A percentile compares a stretch with the other conserved stretches of the same genome.
Conservation (phyloP, 805 yeast species). For the Metschnikowia noctiluminum region DNA sequence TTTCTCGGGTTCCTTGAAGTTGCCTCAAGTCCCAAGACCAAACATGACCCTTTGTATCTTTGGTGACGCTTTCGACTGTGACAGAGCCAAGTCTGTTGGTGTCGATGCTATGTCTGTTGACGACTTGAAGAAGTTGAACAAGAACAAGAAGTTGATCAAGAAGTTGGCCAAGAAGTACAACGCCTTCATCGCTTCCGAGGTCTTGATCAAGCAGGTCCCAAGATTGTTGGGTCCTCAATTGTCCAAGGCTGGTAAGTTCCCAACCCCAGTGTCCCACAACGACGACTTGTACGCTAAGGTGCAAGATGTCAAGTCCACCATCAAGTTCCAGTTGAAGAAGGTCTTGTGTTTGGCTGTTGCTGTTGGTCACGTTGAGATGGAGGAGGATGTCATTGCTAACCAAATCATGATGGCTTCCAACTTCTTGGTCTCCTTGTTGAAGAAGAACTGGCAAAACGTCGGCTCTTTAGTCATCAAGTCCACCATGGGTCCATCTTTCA, state of each 20-base stretch:
- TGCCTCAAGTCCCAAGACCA: slow-evolving; percentile 99
- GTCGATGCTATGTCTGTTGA: slow-evolving; percentile 99
- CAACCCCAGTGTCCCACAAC: slow-evolving; percentile 99
- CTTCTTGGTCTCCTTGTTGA: slow-evolving; percentile 98
- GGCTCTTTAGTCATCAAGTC: slow-evolving; percentile 99
- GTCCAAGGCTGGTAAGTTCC: slow-evolving; percentile 99
- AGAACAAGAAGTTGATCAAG: slow-evolving; percentile 99
- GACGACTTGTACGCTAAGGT: slow-evolving; percentile 97
- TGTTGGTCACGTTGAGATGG: slow-evolving; percentile 99
- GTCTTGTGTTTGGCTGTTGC: slow-evolving; percentile 99
- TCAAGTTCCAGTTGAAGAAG: slow-evolving; percentile 99
- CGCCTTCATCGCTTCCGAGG: slow-evolving; percentile 99
- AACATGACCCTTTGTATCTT: slow-evolving; percentile 99
- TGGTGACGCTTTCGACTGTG: slow-evolving; percentile 99
- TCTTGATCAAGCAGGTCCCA: slow-evolving; percentile 99
- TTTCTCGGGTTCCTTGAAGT: slow-evolving; percentile 99
- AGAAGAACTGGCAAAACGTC: slow-evolving; percentile 99
- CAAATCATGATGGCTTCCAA: slow-evolving; percentile 98
- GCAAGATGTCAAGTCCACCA: slow-evolving; percentile 96
- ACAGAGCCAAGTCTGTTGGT: slow-evolving; percentile 99
- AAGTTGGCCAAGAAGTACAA: slow-evolving; percentile 99
- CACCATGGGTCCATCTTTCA: slow-evolving; percentile 99
- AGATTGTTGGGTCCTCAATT: slow-evolving; percentile 99
- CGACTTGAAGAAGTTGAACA: slow-evolving; percentile 99
- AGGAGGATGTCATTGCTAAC: slow-evolving; percentile 91